Conservation (phyloP, 148 eudicot species). For the Rhododendron williamsianum region DNA sequence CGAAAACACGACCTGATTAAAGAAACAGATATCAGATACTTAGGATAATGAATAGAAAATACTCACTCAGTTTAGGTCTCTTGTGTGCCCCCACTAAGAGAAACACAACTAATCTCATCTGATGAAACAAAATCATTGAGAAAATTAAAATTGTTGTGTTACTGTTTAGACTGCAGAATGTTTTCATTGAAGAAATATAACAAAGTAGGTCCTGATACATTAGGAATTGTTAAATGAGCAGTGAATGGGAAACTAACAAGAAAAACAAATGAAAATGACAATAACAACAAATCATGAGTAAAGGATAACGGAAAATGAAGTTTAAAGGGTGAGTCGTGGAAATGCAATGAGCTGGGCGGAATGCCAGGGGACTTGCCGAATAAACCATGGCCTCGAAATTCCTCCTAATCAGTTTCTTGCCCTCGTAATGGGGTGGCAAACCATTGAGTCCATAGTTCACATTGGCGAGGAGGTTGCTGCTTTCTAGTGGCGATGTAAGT, state of each 20-base stretch:
- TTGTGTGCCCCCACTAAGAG: not conserved
- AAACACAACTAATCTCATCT: not conserved
- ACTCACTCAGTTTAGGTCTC: not conserved
- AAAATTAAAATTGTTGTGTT: not conserved
- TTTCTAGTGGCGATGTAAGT: conserved; percentile 61
- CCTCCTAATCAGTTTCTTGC: conserved; percentile 33
- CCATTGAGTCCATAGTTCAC: conserved; percentile 78
- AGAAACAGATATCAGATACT: not conserved
- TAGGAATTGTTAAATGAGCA: not conserved
- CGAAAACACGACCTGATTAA: not conserved
- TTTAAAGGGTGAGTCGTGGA: conserved; percentile 25
- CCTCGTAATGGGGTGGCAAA: conserved; percentile 44
- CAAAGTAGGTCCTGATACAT: not conserved
- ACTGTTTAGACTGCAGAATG: not conserved
- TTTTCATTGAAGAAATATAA: not conserved
- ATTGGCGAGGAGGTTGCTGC: conserved; percentile 53
- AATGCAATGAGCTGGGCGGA: conserved; percentile 58
- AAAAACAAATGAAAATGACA: not conserved
- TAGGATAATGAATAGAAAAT: not conserved
- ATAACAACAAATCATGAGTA: not conserved
- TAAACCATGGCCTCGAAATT: conserved; percentile 65
- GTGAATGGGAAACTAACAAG: not conserved
- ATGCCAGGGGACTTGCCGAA: conserved; percentile 68
- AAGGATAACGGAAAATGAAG: not conserved
- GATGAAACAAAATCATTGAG: not conserved